These are phyloP conservation scores for Fusarium aywerte DNA, from an alignment of 2,329 filamentous ascomycete species.

Conservation along the genomic window DNA sequence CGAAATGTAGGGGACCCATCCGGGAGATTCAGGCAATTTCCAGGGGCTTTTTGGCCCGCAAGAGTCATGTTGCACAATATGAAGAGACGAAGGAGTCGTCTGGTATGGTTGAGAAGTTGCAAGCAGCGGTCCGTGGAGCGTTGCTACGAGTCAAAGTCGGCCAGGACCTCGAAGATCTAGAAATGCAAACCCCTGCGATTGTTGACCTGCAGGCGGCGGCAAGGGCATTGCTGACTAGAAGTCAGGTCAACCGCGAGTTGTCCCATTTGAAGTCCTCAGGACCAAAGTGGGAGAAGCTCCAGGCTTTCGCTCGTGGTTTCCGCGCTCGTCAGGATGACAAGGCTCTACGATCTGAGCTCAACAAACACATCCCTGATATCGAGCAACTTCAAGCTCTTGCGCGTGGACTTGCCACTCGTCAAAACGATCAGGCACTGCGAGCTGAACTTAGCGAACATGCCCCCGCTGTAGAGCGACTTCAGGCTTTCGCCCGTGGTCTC, in stretches of 20 bases:
- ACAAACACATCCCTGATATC: conserved; percentile 56
- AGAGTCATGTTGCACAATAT: conserved; percentile 65
- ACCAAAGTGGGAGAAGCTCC: conserved; percentile 61
- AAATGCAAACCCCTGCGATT: conserved; percentile 61
- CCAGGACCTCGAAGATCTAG: conserved; percentile 63
- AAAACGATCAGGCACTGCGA: conserved; percentile 51
- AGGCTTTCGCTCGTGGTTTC: conserved; percentile 59
- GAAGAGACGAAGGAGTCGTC: conserved; percentile 64
- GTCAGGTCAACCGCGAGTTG: conserved; percentile 62
- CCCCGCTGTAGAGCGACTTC: conserved; percentile 57
- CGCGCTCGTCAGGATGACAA: conserved; percentile 57
- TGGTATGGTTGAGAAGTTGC: conserved; percentile 66
- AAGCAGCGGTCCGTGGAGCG: conserved; percentile 75
- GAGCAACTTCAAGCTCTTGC: conserved; percentile 62
- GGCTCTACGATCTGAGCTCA: conserved; percentile 60
- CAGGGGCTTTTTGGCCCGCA: conserved; percentile 73
- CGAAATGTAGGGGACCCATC: conserved; percentile 70
- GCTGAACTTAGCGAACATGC: conserved; percentile 60
- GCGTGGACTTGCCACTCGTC: conserved; percentile 52
- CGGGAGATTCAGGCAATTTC: conserved; percentile 73
- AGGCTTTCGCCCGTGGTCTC: conserved; percentile 61
- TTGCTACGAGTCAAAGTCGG: conserved; percentile 68
- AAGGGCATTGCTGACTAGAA: conserved; percentile 70
- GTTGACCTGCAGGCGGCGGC: conserved; percentile 72
- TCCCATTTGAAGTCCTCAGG: conserved; percentile 62